Evolutionary conservation across 164 flowering plant species (phyloP), one percentile per base, ranked within the genome.

Genomic region (Vitis vinifera): DNA sequence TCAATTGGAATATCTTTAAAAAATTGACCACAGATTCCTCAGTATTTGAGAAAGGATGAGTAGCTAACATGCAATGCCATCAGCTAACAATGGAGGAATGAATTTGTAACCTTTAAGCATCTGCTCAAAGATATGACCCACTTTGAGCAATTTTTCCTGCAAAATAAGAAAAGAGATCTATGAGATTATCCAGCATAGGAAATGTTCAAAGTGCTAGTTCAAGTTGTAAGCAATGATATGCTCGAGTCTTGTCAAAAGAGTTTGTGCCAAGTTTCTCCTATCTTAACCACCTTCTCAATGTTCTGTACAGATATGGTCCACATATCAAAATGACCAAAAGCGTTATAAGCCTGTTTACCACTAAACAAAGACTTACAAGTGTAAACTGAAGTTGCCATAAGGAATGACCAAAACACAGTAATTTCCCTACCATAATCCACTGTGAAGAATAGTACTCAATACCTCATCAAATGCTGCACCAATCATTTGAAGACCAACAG

Each of bases 391-490:
- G 44, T 37, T 6, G 2, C 7, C 44, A 37, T 37, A 3, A 37
- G 4, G 44, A 37, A 37, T 37, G 4, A 37, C 44, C 5, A 37
- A 37, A 37, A 37, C 7, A 37, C 5, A 37, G 44, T 37, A 37
- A 37, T 37, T 37, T 37, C 44, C 7, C 5, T 37, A 37, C 7
- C 44, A 3, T 37, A 37, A 37, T 37, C 4, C 44, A 37, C 7
- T 37, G 44, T 31, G 44, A 37, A 3, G 44, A 6, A 37, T 37
- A 37, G 44, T 12, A 29, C 29, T 19, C 4, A 63, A 50, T 77
- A 94, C 99, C 97, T 94, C 99, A 76, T 88, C 86, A 80, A 89
- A 92, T 73, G 97, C 89, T 56, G 91, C 87, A 76, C 99, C 97
- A 73, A 95, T 90, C 87, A 95, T 88, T 79, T 95, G 99, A 73